Conservation (phyloP, 345 rosid species). For the Noccaea caerulescens region DNA sequence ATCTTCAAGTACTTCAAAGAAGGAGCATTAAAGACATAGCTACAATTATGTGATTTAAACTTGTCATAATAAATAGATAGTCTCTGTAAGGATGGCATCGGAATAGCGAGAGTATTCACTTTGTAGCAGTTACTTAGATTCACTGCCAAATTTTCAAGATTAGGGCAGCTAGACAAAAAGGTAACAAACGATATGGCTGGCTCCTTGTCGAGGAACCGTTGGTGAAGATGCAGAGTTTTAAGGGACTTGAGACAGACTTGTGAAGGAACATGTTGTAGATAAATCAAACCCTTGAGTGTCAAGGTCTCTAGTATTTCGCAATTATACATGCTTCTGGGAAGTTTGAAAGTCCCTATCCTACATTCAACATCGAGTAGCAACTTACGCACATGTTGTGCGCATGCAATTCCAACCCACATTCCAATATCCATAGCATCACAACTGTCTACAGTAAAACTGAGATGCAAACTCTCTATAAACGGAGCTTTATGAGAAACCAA, state of each 20-base stretch:
- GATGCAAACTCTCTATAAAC: background rate
- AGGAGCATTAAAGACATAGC: slow-evolving; percentile 6
- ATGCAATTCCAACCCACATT: background rate
- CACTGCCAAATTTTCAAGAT: slow-evolving; percentile 6
- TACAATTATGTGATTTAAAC: background rate
- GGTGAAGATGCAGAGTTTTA: background rate
- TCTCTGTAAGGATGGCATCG: slow-evolving; percentile 10
- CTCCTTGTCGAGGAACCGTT: background rate
- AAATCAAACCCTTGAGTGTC: background rate
- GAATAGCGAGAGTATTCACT: background rate
- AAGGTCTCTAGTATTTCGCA: background rate
- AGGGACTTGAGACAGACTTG: background rate
- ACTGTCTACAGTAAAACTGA: background rate
- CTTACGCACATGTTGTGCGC: background rate
- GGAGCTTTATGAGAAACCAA: slow-evolving; percentile 13
- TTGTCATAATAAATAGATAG: background rate
- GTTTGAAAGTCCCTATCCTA: background rate
- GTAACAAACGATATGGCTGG: background rate
- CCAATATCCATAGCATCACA: background rate
- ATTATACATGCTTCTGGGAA: background rate
- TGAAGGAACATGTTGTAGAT: background rate
- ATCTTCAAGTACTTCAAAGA: slow-evolving; percentile 1
- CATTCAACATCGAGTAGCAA: background rate
- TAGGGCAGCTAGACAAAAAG: slow-evolving; percentile 9
- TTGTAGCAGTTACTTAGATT: background rate